Evolutionary conservation across 768 basidiomycete genomes (phyloP), one percentile per base, ranked within the genome.

Genomic region (Lactifluus volemus): DNA sequence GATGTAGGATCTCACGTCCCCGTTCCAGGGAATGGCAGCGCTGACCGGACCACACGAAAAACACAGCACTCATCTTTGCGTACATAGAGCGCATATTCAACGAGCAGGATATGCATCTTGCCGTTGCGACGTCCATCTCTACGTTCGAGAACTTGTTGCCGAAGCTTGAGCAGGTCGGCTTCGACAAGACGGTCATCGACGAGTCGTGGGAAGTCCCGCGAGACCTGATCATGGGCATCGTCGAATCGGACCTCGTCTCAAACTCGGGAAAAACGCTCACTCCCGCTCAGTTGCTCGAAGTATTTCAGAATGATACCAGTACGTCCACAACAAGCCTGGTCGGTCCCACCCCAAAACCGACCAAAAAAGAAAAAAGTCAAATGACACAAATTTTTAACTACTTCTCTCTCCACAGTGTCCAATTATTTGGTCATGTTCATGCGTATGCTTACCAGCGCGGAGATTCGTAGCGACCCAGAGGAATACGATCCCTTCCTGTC

Each of bases 401-500:
- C 58, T 75, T 63, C 49, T 12, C 19, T 15, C 56, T 11, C 15
- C 39, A 0, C 54, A 86, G 85, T 75, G 9, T 87, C 85, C 7
- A 87, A 89, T 70, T 82, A 83, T 25, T 83, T 92, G 69, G 86
- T 91, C 21, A 81, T 86, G 63, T 92, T 85, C 70, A 78, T 98
- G 65, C 82, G 95, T 49, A 77, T 95, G 58, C 73, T 94, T 19
- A 89, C 95, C 65, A 89, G 91, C 0, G 86, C 92, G 2, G 84
- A 91, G 72, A 88, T 96, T 61, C 85, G 86, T 21, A 69, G 78
- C 5, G 78, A 88, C 65, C 75, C 80, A 8, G 78, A 82, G 3
- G 74, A 76, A 48, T 93, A 85, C 69, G 76, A 78, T 15, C 81
- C 80, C 19, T 95, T 94, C 76, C 78, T 96, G 7, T 80, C 86